phyloP scores from a whole-genome alignment of 225 moss, liverwort and hornwort genomes.

The Asterella californica region DNA sequence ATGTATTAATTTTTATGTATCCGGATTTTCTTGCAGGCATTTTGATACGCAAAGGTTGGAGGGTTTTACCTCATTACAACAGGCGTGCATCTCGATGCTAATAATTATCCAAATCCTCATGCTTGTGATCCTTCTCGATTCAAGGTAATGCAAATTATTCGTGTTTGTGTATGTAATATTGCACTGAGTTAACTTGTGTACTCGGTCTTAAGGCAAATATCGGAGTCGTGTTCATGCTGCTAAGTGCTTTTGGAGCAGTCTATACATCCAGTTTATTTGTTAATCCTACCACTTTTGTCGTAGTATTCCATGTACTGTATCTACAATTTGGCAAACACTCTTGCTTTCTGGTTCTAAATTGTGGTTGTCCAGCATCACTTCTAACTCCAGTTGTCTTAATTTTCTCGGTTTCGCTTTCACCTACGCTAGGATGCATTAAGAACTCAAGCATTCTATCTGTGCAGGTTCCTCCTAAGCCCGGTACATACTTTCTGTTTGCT shows the following conservation, averaged over 20 bases:
- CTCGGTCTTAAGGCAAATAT: not conserved
- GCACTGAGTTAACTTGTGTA: not conserved
- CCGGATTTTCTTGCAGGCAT: slow-evolving; percentile 22
- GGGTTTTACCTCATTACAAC: slow-evolving; percentile 42
- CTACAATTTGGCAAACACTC: not conserved
- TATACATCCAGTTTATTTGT: too few relatives aligned
- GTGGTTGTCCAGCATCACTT: too few relatives aligned
- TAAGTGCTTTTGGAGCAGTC: too few relatives aligned
- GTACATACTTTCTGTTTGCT: slow-evolving; percentile 42
- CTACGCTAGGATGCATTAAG: too few relatives aligned
- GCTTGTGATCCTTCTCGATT: slow-evolving; percentile 47
- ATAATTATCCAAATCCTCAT: slow-evolving; percentile 22
- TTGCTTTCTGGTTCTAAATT: not conserved
- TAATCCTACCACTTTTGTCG: too few relatives aligned
- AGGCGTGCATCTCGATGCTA: slow-evolving; percentile 35
- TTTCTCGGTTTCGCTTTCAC: too few relatives aligned
- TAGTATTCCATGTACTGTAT: too few relatives aligned
- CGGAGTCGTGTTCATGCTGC: too few relatives aligned
- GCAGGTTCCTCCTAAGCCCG: slow-evolving; percentile 43
- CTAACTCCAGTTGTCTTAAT: too few relatives aligned
- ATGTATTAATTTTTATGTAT: too few relatives aligned
- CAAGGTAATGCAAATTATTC: slow-evolving; percentile 23
- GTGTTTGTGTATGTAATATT: not conserved
- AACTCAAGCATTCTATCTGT: not conserved
- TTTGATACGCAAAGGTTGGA: slow-evolving; percentile 45